Evolutionary conservation across 306 rosid species (phyloP).

Genomic region (Alnus glutinosa): DNA sequence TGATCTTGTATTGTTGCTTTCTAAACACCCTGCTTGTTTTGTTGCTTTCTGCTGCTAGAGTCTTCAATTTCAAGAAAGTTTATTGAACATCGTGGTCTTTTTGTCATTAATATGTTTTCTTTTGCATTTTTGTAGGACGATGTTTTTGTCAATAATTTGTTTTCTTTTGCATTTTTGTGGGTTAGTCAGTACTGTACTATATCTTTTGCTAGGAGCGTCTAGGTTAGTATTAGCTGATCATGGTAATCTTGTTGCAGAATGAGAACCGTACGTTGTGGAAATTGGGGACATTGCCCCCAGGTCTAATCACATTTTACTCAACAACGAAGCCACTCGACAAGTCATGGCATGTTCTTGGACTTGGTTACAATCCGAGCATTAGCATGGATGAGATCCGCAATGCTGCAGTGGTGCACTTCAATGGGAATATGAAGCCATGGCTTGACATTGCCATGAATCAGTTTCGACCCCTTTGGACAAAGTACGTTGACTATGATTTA

Average conservation of each 20-base stretch:
- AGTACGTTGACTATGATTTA: conserved; percentile 70
- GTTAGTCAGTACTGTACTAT: background rate
- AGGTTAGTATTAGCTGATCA: conserved; percentile 4
- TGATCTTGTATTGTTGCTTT: conserved; percentile 1
- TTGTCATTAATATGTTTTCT: conserved; percentile 10
- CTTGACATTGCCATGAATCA: conserved; percentile 86
- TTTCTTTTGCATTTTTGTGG: background rate
- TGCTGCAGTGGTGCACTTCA: conserved; percentile 89
- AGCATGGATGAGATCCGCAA: conserved; percentile 71
- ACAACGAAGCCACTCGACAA: conserved; percentile 83
- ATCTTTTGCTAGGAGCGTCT: background rate
- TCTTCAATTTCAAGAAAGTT: conserved; percentile 21
- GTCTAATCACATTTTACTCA: conserved; percentile 73
- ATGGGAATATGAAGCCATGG: conserved; percentile 93
- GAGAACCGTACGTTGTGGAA: conserved; percentile 83
- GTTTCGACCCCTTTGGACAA: conserved; percentile 80
- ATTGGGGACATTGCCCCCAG: conserved; percentile 83
- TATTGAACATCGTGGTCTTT: conserved; percentile 9
- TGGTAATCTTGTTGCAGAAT: conserved; percentile 53
- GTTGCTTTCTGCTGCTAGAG: background rate
- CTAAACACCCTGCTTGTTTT: background rate
- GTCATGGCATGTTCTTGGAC: conserved; percentile 92
- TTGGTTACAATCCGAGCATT: conserved; percentile 87
- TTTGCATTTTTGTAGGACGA: no score
- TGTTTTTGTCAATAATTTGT: no score